These are phyloP conservation scores for Lasiosphaeria hispida DNA, from an alignment of 495 filamentous ascomycete genomes.

Conservation along the genomic window DNA sequence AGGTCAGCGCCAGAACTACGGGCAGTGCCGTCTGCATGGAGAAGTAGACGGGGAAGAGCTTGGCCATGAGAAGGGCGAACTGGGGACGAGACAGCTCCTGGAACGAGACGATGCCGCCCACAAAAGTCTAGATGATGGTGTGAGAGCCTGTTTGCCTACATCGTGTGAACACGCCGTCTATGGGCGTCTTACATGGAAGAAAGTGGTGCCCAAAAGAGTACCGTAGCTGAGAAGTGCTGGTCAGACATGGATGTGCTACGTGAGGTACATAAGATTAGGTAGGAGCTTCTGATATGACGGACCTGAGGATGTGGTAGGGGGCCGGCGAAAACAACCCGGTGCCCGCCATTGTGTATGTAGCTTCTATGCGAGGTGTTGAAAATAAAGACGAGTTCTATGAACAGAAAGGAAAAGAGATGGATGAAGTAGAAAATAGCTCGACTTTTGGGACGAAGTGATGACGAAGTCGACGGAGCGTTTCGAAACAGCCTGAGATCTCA, in stretches of 20 bases:
- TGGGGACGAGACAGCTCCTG: slow-evolving; percentile 70
- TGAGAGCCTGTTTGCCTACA: too few relatives aligned
- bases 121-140: slow-evolving; percentile 59
- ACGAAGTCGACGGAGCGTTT: too few relatives aligned
- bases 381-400: background rate
- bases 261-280: background rate
- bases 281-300: slow-evolving; percentile 19
- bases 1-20: slow-evolving; percentile 73
- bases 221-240: slow-evolving; percentile 58
- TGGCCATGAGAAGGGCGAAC: slow-evolving; percentile 74
- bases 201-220: slow-evolving; percentile 70
- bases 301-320: slow-evolving; percentile 79
- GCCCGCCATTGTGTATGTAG: slow-evolving; percentile 9
- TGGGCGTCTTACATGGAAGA: slow-evolving; percentile 65
- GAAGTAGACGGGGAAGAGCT: slow-evolving; percentile 86
- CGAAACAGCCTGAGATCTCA: too few relatives aligned
- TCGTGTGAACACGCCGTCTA: too few relatives aligned
- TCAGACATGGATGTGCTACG: background rate
- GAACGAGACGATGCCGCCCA: slow-evolving; percentile 73
- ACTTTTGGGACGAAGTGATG: too few relatives aligned
- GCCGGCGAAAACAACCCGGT: slow-evolving; percentile 53
- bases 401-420: too few relatives aligned
- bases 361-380: background rate
- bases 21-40: slow-evolving; percentile 73
- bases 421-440: too few relatives aligned